Percentiles rank a stretch among this genome's conserved stretches.
Conservation (phyloP, 2,329 filamentous ascomycete genomes). For the Ramichloridium luteum region DNA sequence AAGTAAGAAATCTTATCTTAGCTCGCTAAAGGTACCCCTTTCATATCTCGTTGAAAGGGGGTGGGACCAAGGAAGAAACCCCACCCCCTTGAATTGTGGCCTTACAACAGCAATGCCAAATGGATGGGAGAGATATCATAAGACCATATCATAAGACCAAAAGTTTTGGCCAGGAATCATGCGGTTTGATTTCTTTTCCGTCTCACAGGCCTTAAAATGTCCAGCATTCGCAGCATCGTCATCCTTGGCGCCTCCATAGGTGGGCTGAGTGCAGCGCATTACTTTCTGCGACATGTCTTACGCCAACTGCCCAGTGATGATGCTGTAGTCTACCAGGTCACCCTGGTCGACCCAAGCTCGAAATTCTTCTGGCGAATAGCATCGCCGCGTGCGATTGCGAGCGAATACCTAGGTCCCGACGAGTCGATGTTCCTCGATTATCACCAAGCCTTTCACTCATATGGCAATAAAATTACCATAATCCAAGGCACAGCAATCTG, state of each 20-base stretch:
- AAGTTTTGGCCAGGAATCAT: too few relatives aligned
- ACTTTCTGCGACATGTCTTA: background rate
- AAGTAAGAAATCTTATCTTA: too few relatives aligned
- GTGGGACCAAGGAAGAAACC: too few relatives aligned
- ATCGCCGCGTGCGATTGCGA: slow-evolving; percentile 11
- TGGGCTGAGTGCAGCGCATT: background rate
- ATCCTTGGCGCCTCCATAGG: background rate
- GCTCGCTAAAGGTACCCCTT: too few relatives aligned
- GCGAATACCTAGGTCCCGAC: slow-evolving; percentile 31
- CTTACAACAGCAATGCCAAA: too few relatives aligned
- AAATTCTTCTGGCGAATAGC: slow-evolving; percentile 2
- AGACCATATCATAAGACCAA: slow-evolving; percentile 1
- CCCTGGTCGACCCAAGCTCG: slow-evolving; percentile 5
- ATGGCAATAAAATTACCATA: slow-evolving; percentile 34
- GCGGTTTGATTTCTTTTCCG: too few relatives aligned
- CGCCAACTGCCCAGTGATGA: background rate
- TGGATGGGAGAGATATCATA: background rate
- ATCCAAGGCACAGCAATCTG: slow-evolving; percentile 36
- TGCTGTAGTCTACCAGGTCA: slow-evolving; percentile 1
- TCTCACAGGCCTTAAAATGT: too few relatives aligned
- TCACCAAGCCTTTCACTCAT: slow-evolving; percentile 34
- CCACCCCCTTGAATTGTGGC: too few relatives aligned
- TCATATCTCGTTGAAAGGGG: too few relatives aligned
- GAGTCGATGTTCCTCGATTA: slow-evolving; percentile 40
- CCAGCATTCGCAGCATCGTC: slow-evolving; percentile 1